A percentile compares a stretch with the other conserved stretches of the same genome.
Conservation (phyloP, 2,329 filamentous ascomycete genomes). For the Immersiporthe knoxdaviesiana region DNA sequence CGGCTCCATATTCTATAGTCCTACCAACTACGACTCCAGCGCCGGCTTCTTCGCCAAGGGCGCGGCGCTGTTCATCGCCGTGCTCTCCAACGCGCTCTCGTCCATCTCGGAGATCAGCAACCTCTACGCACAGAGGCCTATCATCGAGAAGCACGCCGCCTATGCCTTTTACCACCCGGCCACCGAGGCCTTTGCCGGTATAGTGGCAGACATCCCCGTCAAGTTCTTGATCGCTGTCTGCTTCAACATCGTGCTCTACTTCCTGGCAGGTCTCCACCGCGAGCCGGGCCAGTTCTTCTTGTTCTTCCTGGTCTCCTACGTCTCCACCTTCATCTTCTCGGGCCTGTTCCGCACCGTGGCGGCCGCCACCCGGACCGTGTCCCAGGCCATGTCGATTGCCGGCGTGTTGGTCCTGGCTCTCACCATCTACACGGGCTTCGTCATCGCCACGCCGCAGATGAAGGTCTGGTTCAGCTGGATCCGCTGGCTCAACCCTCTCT, state of each 20-base stretch:
- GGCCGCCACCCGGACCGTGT: constrained; percentile 67
- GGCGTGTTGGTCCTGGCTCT: constrained; percentile 62
- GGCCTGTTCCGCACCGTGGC: constrained; percentile 77
- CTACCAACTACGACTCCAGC: constrained; percentile 48
- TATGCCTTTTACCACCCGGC: constrained; percentile 57
- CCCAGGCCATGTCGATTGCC: constrained; percentile 58
- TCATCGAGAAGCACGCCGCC: constrained; percentile 53
- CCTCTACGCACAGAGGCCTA: constrained; percentile 49
- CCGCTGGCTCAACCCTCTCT: constrained; percentile 73
- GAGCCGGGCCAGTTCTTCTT: constrained; percentile 73
- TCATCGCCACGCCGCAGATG: constrained; percentile 59
- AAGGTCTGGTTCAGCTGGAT: constrained; percentile 77
- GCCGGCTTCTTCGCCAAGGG: constrained; percentile 58
- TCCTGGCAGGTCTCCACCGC: constrained; percentile 56
- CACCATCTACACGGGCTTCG: constrained; percentile 64
- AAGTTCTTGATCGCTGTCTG: constrained; percentile 54
- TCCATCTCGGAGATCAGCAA: constrained; percentile 54
- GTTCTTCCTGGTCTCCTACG: constrained; percentile 72
- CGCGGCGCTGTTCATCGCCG: constrained; percentile 62
- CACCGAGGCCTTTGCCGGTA: constrained; percentile 57
- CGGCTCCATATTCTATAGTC: constrained; percentile 60
- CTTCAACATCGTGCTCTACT: constrained; percentile 64
- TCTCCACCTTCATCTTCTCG: constrained; percentile 72
- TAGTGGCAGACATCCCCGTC: constrained; percentile 59
- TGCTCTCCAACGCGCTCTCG: constrained; percentile 35